Evolutionary conservation across 2,329 filamentous ascomycete genomes (phyloP).

Genomic region (Berkeleyomyces rouxiae): DNA sequence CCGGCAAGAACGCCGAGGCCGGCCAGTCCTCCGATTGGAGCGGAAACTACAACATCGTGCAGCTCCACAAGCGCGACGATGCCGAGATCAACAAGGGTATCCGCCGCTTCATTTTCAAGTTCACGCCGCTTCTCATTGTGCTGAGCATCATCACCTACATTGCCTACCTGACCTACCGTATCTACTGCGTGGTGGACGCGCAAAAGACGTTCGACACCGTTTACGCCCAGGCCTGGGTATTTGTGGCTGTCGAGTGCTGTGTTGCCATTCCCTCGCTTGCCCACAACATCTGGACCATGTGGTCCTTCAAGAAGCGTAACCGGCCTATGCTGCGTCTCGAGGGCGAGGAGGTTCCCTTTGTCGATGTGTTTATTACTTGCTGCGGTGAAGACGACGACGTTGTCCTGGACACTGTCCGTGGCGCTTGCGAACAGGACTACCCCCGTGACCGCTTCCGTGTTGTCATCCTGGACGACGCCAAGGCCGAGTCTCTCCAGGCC

Average conservation of each 20-base stretch:
- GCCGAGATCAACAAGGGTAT: slow-evolving; percentile 29
- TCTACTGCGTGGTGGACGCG: slow-evolving; percentile 35
- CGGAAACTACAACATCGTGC: slow-evolving; percentile 19
- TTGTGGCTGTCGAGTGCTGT: slow-evolving; percentile 37
- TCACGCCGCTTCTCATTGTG: slow-evolving; percentile 26
- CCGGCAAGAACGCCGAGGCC: slow-evolving; percentile 18
- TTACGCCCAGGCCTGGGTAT: slow-evolving; percentile 38
- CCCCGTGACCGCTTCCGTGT: slow-evolving; percentile 35
- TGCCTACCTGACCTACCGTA: slow-evolving; percentile 33
- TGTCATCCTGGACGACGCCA: slow-evolving; percentile 38
- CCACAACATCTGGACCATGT: slow-evolving; percentile 42
- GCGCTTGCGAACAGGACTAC: slow-evolving; percentile 37
- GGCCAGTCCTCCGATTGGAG: slow-evolving; percentile 10
- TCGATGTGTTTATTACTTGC: slow-evolving; percentile 41
- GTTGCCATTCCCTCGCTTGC: slow-evolving; percentile 37
- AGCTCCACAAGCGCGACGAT: slow-evolving; percentile 28
- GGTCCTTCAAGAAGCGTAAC: slow-evolving; percentile 36
- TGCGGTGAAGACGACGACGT: slow-evolving; percentile 40
- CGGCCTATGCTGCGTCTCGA: slow-evolving; percentile 36
- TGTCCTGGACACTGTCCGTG: slow-evolving; percentile 39
- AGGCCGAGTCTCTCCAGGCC: slow-evolving; percentile 26
- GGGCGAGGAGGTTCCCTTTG: slow-evolving; percentile 32
- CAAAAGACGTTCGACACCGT: slow-evolving; percentile 25
- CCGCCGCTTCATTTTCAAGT: slow-evolving; percentile 24
- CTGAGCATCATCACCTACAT: slow-evolving; percentile 28